Evolutionary conservation across 2,329 filamentous ascomycete genomes (phyloP).

Genomic region (Venturia effusa): DNA sequence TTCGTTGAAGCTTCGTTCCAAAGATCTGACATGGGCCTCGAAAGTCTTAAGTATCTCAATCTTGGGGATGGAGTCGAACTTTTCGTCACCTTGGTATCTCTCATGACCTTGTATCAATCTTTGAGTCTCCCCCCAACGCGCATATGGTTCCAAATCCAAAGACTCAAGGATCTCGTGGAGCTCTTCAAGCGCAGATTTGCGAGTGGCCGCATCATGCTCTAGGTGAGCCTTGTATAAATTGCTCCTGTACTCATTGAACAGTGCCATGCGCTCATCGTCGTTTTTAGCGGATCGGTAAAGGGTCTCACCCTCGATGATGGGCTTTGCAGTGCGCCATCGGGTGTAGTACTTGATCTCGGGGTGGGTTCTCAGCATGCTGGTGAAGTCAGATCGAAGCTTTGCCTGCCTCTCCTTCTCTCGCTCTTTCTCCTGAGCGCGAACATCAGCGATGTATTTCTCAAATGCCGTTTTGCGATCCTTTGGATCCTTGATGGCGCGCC

Average conservation of each 20-base stretch:
- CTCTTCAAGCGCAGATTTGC: conserved; percentile 75
- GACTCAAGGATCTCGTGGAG: conserved; percentile 63
- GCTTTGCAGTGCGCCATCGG: conserved; percentile 89
- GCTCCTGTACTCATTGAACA: conserved; percentile 88
- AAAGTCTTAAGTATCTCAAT: conserved; percentile 88
- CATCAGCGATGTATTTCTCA: conserved; percentile 87
- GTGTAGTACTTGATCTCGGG: conserved; percentile 93
- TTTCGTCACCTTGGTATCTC: conserved; percentile 69
- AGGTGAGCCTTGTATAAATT: conserved; percentile 72
- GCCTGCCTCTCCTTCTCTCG: conserved; percentile 84
- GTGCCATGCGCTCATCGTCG: conserved; percentile 74
- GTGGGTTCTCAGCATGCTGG: conserved; percentile 89
- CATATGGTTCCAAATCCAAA: conserved; percentile 82
- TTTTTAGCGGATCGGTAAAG: conserved; percentile 87
- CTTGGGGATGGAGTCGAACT: conserved; percentile 75
- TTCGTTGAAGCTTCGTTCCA: conserved; percentile 88
- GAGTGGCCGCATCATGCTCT: conserved; percentile 60
- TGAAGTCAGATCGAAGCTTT: conserved; percentile 88
- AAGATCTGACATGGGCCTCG: conserved; percentile 85
- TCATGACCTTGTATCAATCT: conserved; percentile 66
- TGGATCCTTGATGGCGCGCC: conserved; percentile 84
- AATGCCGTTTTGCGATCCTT: conserved; percentile 84
- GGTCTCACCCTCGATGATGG: conserved; percentile 88
- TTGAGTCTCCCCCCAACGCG: conserved; percentile 86
- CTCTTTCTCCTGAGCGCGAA: conserved; percentile 86